phyloP scores from a whole-genome alignment of 345 rosid species.

The Eucalyptus curtisii region DNA sequence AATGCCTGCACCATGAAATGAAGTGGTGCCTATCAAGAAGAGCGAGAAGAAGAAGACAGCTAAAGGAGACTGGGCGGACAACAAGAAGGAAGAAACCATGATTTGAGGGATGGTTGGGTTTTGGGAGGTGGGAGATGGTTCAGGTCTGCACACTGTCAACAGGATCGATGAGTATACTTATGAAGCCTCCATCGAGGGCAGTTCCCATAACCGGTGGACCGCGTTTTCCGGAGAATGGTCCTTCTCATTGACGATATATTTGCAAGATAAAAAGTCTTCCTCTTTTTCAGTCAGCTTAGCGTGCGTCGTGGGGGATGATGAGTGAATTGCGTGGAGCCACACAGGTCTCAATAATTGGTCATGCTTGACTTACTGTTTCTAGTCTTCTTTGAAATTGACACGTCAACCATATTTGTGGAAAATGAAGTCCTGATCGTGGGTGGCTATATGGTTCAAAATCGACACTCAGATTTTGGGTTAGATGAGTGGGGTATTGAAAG shows the following conservation, averaged over 20 bases:
- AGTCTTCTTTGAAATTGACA: background rate
- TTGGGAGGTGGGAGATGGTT: background rate
- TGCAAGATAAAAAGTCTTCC: background rate
- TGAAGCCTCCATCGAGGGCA: background rate
- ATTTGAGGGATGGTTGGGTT: background rate
- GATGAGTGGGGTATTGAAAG: background rate
- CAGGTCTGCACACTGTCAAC: background rate
- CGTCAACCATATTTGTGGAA: background rate
- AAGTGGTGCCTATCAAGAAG: background rate
- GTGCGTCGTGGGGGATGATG: background rate
- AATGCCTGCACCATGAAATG: background rate
- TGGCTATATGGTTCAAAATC: background rate
- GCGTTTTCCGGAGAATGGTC: background rate
- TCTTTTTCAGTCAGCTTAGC: background rate
- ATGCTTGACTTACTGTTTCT: background rate
- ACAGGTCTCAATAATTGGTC: rapidly evolving
- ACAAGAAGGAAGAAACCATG: background rate
- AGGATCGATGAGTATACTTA: background rate
- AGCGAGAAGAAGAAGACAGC: background rate
- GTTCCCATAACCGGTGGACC: background rate
- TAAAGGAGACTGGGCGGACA: background rate
- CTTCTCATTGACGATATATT: background rate
- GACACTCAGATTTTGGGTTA: background rate
- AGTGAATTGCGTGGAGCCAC: background rate
- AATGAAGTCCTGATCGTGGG: background rate